A percentile compares a stretch with the other conserved stretches of the same genome.
Evolutionary conservation across 495 filamentous ascomycete genomes (phyloP).

Genomic region (Chaetomium tenue): DNA sequence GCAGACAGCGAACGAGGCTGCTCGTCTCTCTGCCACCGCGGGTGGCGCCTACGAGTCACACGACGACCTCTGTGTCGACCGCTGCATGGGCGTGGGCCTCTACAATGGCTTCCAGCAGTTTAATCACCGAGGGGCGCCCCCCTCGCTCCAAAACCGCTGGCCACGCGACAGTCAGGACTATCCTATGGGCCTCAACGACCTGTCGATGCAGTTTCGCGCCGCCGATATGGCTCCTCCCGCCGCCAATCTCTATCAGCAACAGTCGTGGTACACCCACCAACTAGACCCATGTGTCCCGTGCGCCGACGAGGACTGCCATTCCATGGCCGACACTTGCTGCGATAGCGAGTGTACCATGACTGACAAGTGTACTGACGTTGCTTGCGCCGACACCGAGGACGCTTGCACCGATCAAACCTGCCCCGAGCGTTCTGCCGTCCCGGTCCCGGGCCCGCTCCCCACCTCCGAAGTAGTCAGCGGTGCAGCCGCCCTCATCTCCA

Average conservation of each 20-base stretch:
- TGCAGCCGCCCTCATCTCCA: slow-evolving; percentile 39
- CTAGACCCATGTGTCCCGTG: slow-evolving; percentile 17
- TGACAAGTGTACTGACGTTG: slow-evolving; percentile 36
- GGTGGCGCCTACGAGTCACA: slow-evolving; percentile 34
- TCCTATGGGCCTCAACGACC: slow-evolving; percentile 5
- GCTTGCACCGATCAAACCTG: slow-evolving; percentile 40
- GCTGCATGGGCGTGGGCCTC: slow-evolving; percentile 38
- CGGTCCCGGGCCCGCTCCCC: slow-evolving; percentile 7
- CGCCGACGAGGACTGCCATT: slow-evolving; percentile 36
- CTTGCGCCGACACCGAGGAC: slow-evolving; percentile 36
- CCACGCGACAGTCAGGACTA: slow-evolving; percentile 20
- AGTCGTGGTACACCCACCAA: slow-evolving; percentile 24
- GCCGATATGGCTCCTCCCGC: slow-evolving; percentile 7
- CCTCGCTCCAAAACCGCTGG: slow-evolving; percentile 26
- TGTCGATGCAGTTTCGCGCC: slow-evolving; percentile 23
- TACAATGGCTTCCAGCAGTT: slow-evolving; percentile 37
- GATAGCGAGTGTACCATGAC: slow-evolving; percentile 42
- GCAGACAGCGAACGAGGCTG: slow-evolving; percentile 1
- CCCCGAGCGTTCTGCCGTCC: slow-evolving; percentile 23
- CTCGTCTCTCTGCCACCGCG: slow-evolving; percentile 12
- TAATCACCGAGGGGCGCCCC: slow-evolving; percentile 30
- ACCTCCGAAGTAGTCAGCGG: slow-evolving; percentile 31
- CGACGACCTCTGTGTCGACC: slow-evolving; percentile 45
- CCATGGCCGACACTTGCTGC: slow-evolving; percentile 34
- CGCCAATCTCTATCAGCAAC: slow-evolving; percentile 18